Percentiles rank a stretch among this genome's conserved stretches.
Evolutionary conservation across 768 basidiomycete genomes (phyloP).

Genomic region (Galerina marginata): DNA sequence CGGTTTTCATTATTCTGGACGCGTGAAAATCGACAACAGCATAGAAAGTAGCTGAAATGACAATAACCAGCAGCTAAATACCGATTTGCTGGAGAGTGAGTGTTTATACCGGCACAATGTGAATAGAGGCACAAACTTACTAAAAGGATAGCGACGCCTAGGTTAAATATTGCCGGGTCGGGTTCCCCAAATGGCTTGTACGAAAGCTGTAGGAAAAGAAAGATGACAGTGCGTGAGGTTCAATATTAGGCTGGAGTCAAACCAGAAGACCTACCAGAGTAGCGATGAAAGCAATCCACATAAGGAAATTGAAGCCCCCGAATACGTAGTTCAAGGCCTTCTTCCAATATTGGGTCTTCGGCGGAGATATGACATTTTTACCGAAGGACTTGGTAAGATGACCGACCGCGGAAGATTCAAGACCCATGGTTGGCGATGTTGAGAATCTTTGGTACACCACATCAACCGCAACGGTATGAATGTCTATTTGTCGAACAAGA

Average conservation of each 20-base stretch:
- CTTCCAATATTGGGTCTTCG: constrained; percentile 49
- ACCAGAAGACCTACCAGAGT: constrained; percentile 37
- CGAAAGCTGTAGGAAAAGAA: constrained; percentile 44
- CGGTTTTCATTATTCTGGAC: constrained; percentile 55
- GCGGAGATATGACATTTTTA: constrained; percentile 55
- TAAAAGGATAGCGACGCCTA: constrained; percentile 57
- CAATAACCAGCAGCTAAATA: constrained; percentile 45
- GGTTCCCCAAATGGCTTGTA: constrained; percentile 55
- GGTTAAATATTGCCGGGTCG: constrained; percentile 45
- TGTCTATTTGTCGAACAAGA: constrained; percentile 52
- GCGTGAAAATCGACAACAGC: constrained; percentile 58
- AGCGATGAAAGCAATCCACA: constrained; percentile 60
- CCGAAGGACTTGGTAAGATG: constrained; percentile 40
- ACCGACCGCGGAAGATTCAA: constrained; percentile 52
- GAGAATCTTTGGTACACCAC: constrained; percentile 51
- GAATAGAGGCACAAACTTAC: constrained; percentile 36
- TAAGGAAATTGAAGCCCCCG: constrained; percentile 62
- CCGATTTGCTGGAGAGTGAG: constrained; percentile 13
- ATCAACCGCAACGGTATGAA: constrained; percentile 46
- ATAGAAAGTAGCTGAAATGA: constrained; percentile 50
- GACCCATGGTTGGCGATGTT: constrained; percentile 46
- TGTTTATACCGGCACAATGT: constrained; percentile 7
- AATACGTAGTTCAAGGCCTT: constrained; percentile 59
- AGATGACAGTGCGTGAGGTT: not conserved
- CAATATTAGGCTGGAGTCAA: not conserved